These are phyloP conservation scores for Boechera divaricarpa DNA, from an alignment of 345 rosid species.

Conservation along the genomic window DNA sequence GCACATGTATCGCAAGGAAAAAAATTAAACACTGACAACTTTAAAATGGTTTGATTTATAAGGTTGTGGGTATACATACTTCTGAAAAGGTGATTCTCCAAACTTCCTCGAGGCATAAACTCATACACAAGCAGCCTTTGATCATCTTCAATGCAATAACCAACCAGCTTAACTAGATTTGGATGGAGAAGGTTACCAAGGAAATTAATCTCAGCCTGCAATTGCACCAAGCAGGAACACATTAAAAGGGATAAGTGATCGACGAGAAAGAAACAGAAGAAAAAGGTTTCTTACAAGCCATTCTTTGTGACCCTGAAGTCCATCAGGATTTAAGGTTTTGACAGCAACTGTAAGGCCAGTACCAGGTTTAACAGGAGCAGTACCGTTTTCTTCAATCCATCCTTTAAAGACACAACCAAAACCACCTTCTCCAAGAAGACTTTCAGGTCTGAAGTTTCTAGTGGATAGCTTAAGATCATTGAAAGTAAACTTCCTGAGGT, in stretches of 20 bases:
- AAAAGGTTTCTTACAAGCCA: slow-evolving; percentile 74
- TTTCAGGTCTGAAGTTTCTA: slow-evolving; percentile 92
- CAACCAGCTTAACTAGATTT: slow-evolving; percentile 62
- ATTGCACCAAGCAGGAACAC: slow-evolving; percentile 33
- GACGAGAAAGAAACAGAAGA: neutral
- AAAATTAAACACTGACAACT: neutral
- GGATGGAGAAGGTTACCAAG: slow-evolving; percentile 70
- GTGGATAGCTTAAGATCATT: slow-evolving; percentile 93
- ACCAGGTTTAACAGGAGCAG: slow-evolving; percentile 97
- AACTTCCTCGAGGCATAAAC: slow-evolving; percentile 75
- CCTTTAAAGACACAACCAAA: slow-evolving; percentile 98
- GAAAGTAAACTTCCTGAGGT: slow-evolving; percentile 81
- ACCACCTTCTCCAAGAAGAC: slow-evolving; percentile 99
- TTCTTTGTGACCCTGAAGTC: slow-evolving; percentile 98
- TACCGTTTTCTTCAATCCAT: slow-evolving; percentile 97
- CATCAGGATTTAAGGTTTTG: slow-evolving; percentile 96
- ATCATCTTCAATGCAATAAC: slow-evolving; percentile 68
- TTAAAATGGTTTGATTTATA: neutral
- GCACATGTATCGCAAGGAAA: neutral
- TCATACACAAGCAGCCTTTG: slow-evolving; percentile 70
- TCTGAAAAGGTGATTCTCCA: slow-evolving; percentile 73
- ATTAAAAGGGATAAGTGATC: slow-evolving; percentile 1
- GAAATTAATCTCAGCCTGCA: slow-evolving; percentile 79
- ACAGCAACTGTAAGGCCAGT: slow-evolving; percentile 98
- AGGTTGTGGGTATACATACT: slow-evolving; percentile 45